Evolutionary conservation across 257 asterid genomes (phyloP).

Genomic region (Salvia splendens): DNA sequence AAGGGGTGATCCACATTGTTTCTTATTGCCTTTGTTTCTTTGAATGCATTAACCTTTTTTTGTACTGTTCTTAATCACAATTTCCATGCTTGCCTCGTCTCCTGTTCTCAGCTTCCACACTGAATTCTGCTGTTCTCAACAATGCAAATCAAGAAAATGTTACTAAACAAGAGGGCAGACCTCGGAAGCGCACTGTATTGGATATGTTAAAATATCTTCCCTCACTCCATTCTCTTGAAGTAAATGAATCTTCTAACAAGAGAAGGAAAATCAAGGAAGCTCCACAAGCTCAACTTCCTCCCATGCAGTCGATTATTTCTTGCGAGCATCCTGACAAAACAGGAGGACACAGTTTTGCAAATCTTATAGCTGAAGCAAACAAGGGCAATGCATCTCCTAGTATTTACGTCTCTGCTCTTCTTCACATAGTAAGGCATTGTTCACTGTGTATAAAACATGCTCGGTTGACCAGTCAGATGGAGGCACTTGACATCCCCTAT

Average conservation of each 20-base stretch:
- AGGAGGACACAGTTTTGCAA: constrained; percentile 60
- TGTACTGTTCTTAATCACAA: constrained; percentile 17
- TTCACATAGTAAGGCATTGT: constrained; percentile 92
- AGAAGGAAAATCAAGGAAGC: constrained; percentile 59
- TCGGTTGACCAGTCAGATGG: constrained; percentile 95
- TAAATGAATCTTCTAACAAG: constrained; percentile 52
- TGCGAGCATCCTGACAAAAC: constrained; percentile 49
- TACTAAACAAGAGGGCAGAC: constrained; percentile 45
- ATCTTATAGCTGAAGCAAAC: constrained; percentile 84
- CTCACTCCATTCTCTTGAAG: constrained; percentile 56
- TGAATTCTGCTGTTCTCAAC: constrained; percentile 49
- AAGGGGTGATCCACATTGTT: constrained; percentile 41
- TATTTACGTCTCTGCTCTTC: constrained; percentile 74
- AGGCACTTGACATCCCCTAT: constrained; percentile 82
- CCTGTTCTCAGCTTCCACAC: constrained; percentile 53
- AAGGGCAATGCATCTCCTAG: constrained; percentile 85
- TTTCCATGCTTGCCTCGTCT: constrained; percentile 29
- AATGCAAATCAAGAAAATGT: constrained; percentile 46
- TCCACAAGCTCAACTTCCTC: constrained; percentile 43
- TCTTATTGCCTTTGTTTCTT: constrained; percentile 27
- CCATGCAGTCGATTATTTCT: constrained; percentile 46
- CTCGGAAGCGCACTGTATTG: constrained; percentile 71
- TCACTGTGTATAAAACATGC: constrained; percentile 96
- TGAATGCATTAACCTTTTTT: constrained; percentile 8
- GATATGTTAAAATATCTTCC: constrained; percentile 75